Base-by-base conservation (phyloP, 371 early-diverging fungal genomes). In the Cokeromyces recurvatus region DNA sequence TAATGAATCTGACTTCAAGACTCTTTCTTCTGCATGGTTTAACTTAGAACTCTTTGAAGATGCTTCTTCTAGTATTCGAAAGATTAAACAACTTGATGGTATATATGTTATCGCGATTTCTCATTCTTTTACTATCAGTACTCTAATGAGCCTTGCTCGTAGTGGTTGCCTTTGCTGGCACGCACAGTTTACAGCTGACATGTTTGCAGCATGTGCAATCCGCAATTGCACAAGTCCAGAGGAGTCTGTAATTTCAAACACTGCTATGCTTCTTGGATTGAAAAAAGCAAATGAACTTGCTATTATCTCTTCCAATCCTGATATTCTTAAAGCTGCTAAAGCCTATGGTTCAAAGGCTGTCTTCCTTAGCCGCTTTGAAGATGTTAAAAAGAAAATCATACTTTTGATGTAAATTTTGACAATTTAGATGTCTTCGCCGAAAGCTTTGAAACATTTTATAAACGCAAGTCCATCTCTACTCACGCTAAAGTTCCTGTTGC, bases 141-240 rank as follows among this genome's bases (percentile, higher is more conserved):
- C 65, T 9, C 60, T 71, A 66, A 53, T 71, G 41, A 58, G 62
- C 24, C 53, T 60, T 23, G 72, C 72, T 27, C 67, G 66, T 19
- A 54, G 52, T 38, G 57, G 57, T 20, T 63, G 66, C 38, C 61
- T 71, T 34, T 67, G 65, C 62, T 71, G 67, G 72, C 64, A 71
- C 27, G 63, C 68, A 37, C 72, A 71, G 41, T 59, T 71, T 38
- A 54, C 62, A 24, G 55, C 61, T 37, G 68, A 71, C 36, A 60
- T 66, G 46, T 57, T 71, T 32, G 48, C 56, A 32, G 56, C 55
- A 24, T 58, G 54, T 34, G 45, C 45, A 15, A 29, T 48, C 35
- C 46, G 31, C 16, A 50, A 50, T 42, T 42, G 51, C 16, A 52
- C 46, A 5, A 43, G 38, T 11, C 29, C 44, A 15, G 46, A 56